These are phyloP conservation scores for Rhododendron simsii DNA, from an alignment of 148 eudicot species.

Conservation along the genomic window DNA sequence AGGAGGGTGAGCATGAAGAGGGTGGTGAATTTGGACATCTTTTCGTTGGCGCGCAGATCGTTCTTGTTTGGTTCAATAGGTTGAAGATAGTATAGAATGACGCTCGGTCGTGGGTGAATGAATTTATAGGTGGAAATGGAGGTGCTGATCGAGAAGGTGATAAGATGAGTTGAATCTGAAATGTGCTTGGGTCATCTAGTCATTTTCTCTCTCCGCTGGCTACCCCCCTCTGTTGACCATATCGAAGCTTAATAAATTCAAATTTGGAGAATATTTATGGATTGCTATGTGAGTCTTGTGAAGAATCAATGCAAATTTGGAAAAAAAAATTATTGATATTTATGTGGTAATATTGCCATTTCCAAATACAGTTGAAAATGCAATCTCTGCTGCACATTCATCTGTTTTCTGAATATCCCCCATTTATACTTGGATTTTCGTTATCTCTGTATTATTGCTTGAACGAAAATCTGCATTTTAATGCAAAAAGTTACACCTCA, in stretches of 20 bases:
- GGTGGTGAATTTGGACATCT: conserved; percentile 15
- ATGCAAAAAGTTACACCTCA: neutral
- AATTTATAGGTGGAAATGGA: neutral
- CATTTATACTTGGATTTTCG: neutral
- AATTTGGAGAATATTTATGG: neutral
- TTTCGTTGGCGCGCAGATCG: neutral
- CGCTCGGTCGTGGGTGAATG: neutral
- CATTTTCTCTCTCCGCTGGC: neutral
- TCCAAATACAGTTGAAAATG: neutral
- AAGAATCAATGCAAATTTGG: neutral
- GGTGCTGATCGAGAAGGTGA: neutral
- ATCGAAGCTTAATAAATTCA: neutral
- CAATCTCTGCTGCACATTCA: neutral
- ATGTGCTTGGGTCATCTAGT: neutral
- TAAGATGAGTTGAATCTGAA: neutral
- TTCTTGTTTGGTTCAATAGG: neutral
- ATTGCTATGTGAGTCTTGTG: neutral
- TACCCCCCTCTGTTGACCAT: neutral
- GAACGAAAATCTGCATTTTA: neutral
- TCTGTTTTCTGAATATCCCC: neutral
- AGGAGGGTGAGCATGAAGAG: conserved; percentile 16
- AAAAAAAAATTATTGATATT: neutral
- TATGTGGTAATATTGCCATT: neutral
- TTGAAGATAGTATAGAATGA: neutral
- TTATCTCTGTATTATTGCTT: neutral